Evolutionary conservation across 116 monocot species (phyloP), one percentile per base, ranked within the genome.

Genomic region (Papilionanthe hybrid): DNA sequence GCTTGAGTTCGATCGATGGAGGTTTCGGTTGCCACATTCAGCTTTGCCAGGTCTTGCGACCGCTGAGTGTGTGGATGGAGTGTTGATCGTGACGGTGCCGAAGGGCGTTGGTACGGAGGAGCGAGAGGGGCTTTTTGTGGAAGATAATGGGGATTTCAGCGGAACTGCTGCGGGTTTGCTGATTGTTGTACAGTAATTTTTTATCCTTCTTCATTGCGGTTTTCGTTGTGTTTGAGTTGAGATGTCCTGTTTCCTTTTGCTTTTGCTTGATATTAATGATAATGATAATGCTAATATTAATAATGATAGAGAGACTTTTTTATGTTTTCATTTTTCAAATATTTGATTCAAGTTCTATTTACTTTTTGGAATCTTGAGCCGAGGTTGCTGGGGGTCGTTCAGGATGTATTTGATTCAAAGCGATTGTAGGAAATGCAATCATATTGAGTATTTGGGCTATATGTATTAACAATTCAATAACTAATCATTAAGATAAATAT

Each of bases 1-100:
- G 58, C 77, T 89, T 15, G 89, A 94, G 81, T 77, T 91, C 11
- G 87, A 94, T 42, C 72, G 87, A 27, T 94, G 93, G 93, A 72
- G 93, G 79, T 91, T 91, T 83, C 87, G 93, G 47, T 79, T 93
- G 28, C 93, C 93, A 28, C 79, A 85, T 15, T 85, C 78, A 15
- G 85, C 89, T 20, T 47, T 79, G 47, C 91, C 93, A 19, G 84
- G 84, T 32, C 83, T 91, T 42, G 89, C 93, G 27, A 87, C 83
- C 0, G 93, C 93, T 0, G 74, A 19, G 3, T 94, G 88, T 67
- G 81, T 75, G 0, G 83, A 68, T 60, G 93, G 91, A 13, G 83
- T 83, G 83, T 87, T 94, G 63, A 80, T 88, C 17, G 93, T 94
- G 37, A 86, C 84, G 11, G 83, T 94, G 3, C 93, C 93, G 1